Evolutionary conservation across 2,329 filamentous ascomycete species (phyloP).

Genomic region (Aspergillus piperis): DNA sequence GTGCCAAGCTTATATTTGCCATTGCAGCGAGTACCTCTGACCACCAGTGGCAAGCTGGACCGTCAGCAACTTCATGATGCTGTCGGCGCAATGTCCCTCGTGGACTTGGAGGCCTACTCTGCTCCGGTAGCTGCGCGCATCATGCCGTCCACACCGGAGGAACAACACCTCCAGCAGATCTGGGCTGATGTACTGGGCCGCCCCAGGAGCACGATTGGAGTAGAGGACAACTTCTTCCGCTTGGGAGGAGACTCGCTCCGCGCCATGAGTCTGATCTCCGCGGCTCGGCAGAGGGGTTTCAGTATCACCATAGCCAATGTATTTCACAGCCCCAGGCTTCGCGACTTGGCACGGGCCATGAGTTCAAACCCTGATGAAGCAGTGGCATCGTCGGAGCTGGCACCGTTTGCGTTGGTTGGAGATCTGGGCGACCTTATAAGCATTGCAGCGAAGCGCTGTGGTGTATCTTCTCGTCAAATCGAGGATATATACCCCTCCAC

Average conservation of each 20-base stretch:
- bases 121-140: no score
- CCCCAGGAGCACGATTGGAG: slow-evolving; percentile 12
- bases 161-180: slow-evolving; percentile 5
- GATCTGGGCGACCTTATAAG: no score
- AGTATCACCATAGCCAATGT: slow-evolving; percentile 1
- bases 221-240: slow-evolving; percentile 31
- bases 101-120: no score
- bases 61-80: no score
- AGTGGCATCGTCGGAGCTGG: no score
- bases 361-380: not conserved
- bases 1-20: no score
- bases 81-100: no score
- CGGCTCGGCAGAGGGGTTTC: not conserved
- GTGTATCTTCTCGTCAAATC: not conserved
- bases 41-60: no score
- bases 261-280: slow-evolving; percentile 17
- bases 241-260: slow-evolving; percentile 34
- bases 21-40: no score
- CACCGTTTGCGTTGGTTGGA: no score
- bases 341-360: not conserved
- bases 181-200: slow-evolving; percentile 22
- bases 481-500: slow-evolving; percentile 26
- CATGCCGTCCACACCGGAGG: not conserved
- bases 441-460: no score
- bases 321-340: slow-evolving; percentile 2